Evolutionary conservation across 2,329 filamentous ascomycete species (phyloP), one percentile per base, ranked within the genome.

Genomic region (Dothiorella sarmentorum): DNA sequence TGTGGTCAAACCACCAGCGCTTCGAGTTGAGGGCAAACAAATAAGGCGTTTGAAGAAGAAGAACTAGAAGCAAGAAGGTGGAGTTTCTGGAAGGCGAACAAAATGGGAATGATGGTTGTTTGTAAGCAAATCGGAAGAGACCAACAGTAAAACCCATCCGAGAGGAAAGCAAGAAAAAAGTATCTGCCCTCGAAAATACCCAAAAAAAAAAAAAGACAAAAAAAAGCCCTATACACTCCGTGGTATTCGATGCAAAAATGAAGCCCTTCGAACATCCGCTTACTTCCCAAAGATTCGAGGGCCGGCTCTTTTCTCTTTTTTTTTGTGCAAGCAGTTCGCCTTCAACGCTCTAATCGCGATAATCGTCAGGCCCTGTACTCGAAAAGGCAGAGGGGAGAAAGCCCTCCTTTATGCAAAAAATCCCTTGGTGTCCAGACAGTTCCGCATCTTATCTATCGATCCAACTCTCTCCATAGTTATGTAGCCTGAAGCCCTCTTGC

Each of bases 191-290:
- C 15, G 1, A 61, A 2, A 49, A 4, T 40, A n/a, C n/a, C n/a
- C n/a, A n/a, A n/a, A n/a, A n/a, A 58, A 15, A 29, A 40, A 7
- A 38, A 62, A 4, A 56, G 61, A 52, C 27, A 44, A 29, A 20
- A 44, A 20, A 44, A 22, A 44, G 10, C 17, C 49, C 49, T 13
- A 29, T n/a, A 27, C 33, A 40, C 35, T 53, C 49, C 49, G 22
- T 53, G 35, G 49, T 53, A 53, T 53, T 53, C 22, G n/a, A 53
- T 53, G 49, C 35, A 40, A 53, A 60, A 60, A 4, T 59, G 58
- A 24, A 26, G 60, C 18, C 15, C 47, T 22, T 52, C 33, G 4
- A 29, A 10, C 11, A 13, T 29, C 10, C 24, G 43, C 26, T 47
- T 31, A 11, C 33, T 37, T 15, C 33, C 7, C 4, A n/a, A 37